Conservation (phyloP, 352 stramenopile genomes). For the Sclerospora graminicola region DNA sequence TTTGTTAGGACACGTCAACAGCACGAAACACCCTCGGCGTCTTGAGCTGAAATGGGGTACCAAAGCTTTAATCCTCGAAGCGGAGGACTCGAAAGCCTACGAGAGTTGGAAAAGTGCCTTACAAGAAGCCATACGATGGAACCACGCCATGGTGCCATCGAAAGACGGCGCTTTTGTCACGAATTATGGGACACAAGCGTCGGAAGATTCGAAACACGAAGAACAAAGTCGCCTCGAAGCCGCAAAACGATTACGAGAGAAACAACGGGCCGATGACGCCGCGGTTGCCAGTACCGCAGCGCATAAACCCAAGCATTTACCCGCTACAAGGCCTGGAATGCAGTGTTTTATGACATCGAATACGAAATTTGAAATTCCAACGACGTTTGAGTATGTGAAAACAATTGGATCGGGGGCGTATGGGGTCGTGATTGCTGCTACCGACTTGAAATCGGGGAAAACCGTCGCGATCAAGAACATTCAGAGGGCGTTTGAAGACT, state of each 20-base stretch:
- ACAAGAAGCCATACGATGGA: constrained; percentile 79
- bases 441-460: constrained; percentile 27
- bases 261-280: constrained; percentile 58
- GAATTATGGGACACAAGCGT: constrained; percentile 71
- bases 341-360: constrained; percentile 84
- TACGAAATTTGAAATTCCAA: constrained; percentile 74
- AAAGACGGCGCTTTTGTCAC: constrained; percentile 73
- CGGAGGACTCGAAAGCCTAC: constrained; percentile 48
- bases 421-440: constrained; percentile 83
- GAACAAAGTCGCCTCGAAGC: constrained; percentile 57
- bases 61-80: constrained; percentile 65
- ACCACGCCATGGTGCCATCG: constrained; percentile 76
- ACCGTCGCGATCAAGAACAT: constrained; percentile 94
- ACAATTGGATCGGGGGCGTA: constrained; percentile 87
- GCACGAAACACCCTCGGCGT: constrained; percentile 40
- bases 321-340: constrained; percentile 42
- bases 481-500: constrained; percentile 86
- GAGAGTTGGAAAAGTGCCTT: constrained; percentile 57
- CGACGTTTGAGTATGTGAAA: constrained; percentile 73
- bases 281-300: constrained; percentile 46
- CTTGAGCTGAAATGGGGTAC: constrained; percentile 63
- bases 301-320: constrained; percentile 81
- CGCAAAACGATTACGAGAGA: constrained; percentile 66
- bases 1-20: constrained; percentile 35
- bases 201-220: constrained; percentile 60